Base-by-base conservation (phyloP, 164 flowering plant species). In the Hamamelis virginiana region DNA sequence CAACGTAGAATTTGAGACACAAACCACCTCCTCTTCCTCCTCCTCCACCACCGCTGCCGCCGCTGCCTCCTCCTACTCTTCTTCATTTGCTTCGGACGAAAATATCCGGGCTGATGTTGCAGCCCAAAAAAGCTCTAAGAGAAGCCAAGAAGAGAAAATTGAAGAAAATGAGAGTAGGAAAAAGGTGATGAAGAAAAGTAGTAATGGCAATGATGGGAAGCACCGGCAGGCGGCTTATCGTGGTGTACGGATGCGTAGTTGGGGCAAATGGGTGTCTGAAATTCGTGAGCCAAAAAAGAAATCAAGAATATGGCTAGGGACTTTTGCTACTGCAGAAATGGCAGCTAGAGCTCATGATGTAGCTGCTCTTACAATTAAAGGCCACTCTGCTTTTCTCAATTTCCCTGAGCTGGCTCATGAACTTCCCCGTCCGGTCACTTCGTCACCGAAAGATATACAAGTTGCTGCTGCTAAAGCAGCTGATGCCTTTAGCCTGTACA, bases 341-440 rank as follows among this genome's bases (percentile, higher is more conserved):
- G 89, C 89, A 2, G 89, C 86, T 41, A 71, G 86, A 56, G 89
- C 89, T 11, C 84, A 85, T 38, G 89, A 85, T 48, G 86, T 80
- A 0, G 89, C 89, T 0, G 89, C 86, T 1, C 73, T 81, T 15
- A 66, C 80, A 1, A 76, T 85, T 63, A 85, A 83, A 50, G 89
- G 86, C n/a, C 66, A 62, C 45, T 51, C 76, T 0, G 85, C 86
- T 1, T 57, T 26, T 53, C 83, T 85, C 63, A 85, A 85, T 56
- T 85, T 85, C 68, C 86, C 88, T 0, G 85, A 85, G 15, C 66
- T 79, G 41, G 86, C 85, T 8, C 53, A 47, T 0, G 63, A 65
- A 8, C 70, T 85, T 2, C 88, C 88, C 18, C 79, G 79, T 23
- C 86, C 88, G 1, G 75, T 76, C 12, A 67, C 80, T 14, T 44